Base-by-base conservation (phyloP, 768 basidiomycete genomes). In the Fistulinella prunicolor region DNA sequence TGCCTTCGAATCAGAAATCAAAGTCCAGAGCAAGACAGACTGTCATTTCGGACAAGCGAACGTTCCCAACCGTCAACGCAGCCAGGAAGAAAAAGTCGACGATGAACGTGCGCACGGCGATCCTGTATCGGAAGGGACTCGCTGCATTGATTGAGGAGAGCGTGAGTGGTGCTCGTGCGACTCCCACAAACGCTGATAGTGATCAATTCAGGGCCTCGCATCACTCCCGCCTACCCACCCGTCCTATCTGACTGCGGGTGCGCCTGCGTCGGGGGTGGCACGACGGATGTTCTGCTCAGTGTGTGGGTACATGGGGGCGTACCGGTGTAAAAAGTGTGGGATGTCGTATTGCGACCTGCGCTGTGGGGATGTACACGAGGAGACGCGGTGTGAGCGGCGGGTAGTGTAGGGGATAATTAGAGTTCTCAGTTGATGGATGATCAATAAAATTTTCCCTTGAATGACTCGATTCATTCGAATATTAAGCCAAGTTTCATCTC, bases 101-200 rank as follows among this genome's bases (percentile, higher is more conserved):
- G 4, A 88, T 86, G 81, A 85, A 79, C 55, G 81, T 93, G 47
- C 78, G 91, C 50, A 81, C 82, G 23, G 87, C 90, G 17, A 72
- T 93, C 29, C 67, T 94, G 38, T 94, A 93, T 67, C 82, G 85
- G 56, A 94, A 93, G 68, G 89, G 80, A 54, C 73, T 94, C 13
- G 70, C 78, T 4, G 75, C 81, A 6, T 73, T 91, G 44, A 69
- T 94, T 21, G 86, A 89, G 17, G 90, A 92, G 72, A 85, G 87
- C 47, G 91, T 91, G 56, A 53, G 87, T 74, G 29, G n/a, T 19
- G 30, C 29, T 17, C 26, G 24, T 24, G 6, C 8, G 10, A 22
- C 38, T 34, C 4, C 22, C 21, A 37, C 12, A 17, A 23, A 10
- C 29, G 19, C 50, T 55, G 29, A 64, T 19, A n/a, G 13, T 1